Conservation (phyloP, 495 filamentous ascomycete species). For the Aspergillus incahuasiensis region DNA sequence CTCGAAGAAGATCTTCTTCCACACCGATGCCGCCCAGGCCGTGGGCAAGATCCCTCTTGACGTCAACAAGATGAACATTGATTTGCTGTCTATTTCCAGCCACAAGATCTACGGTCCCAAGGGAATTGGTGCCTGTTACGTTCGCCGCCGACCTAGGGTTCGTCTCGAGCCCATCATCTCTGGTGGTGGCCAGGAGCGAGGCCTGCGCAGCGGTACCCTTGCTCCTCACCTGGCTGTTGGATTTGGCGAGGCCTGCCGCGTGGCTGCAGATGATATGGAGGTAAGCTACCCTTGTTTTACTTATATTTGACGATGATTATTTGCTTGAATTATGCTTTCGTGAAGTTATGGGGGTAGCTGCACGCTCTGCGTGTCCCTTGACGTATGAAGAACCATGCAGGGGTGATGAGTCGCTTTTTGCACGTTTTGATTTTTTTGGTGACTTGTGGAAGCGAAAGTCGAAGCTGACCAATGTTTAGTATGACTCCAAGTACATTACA, state of each 20-base stretch:
- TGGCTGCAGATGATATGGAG: conserved; percentile 80
- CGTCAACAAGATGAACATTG: conserved; percentile 94
- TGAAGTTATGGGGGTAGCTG: conserved; percentile 47
- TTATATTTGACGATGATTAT: conserved; percentile 44
- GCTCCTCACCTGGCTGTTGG: conserved; percentile 86
- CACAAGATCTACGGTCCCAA: conserved; percentile 99
- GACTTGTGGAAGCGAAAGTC: background rate
- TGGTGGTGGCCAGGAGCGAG: conserved; percentile 93
- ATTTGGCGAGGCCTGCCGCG: conserved; percentile 91
- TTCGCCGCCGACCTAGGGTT: conserved; percentile 85
- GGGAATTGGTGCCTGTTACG: conserved; percentile 93
- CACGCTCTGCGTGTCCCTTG: conserved; percentile 35
- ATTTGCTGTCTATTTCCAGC: conserved; percentile 97
- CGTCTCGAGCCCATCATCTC: conserved; percentile 94
- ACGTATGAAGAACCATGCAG: conserved; percentile 48
- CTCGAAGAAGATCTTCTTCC: conserved; percentile 92
- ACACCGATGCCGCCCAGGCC: conserved; percentile 95
- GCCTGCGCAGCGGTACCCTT: conserved; percentile 87
- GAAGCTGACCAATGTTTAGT: conserved; percentile 48
- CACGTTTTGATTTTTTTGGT: background rate
- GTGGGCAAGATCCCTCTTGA: conserved; percentile 96
- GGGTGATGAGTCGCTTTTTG: conserved; percentile 41
- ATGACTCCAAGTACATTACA: conserved; percentile 81
- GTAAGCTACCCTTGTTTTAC: conserved; percentile 51
- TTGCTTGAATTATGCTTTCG: conserved; percentile 23